Evolutionary conservation across 2,329 filamentous ascomycete species (phyloP).

Genomic region (Colletotrichum sp.): DNA sequence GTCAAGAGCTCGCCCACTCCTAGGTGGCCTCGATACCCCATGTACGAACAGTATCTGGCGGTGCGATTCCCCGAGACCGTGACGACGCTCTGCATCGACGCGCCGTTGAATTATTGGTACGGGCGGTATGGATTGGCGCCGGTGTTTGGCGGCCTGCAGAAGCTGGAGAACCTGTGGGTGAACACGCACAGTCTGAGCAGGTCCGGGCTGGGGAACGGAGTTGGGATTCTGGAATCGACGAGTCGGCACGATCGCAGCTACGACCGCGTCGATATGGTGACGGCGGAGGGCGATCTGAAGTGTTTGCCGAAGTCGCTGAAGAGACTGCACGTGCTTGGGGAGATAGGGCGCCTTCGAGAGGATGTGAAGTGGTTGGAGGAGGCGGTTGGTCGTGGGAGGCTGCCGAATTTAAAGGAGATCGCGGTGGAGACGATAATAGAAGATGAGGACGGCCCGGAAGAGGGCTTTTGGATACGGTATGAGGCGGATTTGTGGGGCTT

Average conservation of each 20-base stretch:
- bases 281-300: background rate
- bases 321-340: background rate
- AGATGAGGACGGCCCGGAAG: background rate
- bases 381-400: background rate
- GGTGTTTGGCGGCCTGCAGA: background rate
- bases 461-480: background rate
- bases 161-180: background rate
- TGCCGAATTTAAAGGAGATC: background rate
- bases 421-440: background rate
- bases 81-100: background rate
- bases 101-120: background rate
- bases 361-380: background rate
- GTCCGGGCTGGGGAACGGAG: too few species aligned
- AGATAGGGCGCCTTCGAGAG: background rate
- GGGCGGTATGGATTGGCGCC: background rate
- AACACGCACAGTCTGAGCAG: background rate
- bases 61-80: background rate
- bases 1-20: background rate
- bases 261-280: background rate
- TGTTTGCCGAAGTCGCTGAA: background rate
- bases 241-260: background rate
- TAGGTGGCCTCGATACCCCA: too few species aligned
- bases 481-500: background rate
- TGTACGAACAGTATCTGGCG: background rate
- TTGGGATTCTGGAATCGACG: background rate